These are phyloP conservation scores for Chamaecrista fasciculata DNA, from an alignment of 306 rosid genomes.

Conservation along the genomic window DNA sequence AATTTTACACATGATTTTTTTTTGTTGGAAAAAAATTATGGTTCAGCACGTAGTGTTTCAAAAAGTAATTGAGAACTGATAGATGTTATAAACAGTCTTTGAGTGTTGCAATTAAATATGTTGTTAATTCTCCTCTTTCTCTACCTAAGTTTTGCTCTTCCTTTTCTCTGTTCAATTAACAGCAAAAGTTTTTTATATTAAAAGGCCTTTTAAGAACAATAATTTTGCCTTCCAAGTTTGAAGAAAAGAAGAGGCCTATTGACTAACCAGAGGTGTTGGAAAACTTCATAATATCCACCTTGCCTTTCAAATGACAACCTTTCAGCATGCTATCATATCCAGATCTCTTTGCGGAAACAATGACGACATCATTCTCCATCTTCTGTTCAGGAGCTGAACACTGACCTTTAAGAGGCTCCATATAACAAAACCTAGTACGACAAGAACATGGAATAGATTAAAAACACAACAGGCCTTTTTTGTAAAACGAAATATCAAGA, in stretches of 20 bases:
- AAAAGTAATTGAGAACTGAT: no score
- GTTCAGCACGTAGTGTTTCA: no score
- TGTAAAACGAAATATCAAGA: not conserved
- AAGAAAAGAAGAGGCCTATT: not conserved
- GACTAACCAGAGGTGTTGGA: slow-evolving; percentile 36
- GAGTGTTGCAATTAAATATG: not conserved
- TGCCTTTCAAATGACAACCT: slow-evolving; percentile 8
- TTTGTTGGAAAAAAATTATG: no score
- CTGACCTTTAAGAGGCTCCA: slow-evolving; percentile 47
- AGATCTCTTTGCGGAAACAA: slow-evolving; percentile 43
- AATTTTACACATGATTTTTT: not conserved
- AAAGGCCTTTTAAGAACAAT: not conserved
- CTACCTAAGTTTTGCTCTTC: not conserved
- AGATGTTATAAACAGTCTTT: not conserved
- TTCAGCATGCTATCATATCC: slow-evolving; percentile 25
- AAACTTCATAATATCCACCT: not conserved
- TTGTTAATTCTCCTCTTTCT: not conserved
- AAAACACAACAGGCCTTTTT: not conserved
- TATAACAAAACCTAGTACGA: slow-evolving; percentile 49
- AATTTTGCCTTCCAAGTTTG: not conserved
- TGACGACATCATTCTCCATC: slow-evolving; percentile 32
- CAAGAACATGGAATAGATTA: slow-evolving; percentile 12
- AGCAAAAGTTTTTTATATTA: not conserved
- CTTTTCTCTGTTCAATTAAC: not conserved
- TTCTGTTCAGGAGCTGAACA: slow-evolving; percentile 43